These are phyloP conservation scores for Capillidium heterosporum DNA, from an alignment of 371 early-diverging fungal species.

Conservation along the genomic window DNA sequence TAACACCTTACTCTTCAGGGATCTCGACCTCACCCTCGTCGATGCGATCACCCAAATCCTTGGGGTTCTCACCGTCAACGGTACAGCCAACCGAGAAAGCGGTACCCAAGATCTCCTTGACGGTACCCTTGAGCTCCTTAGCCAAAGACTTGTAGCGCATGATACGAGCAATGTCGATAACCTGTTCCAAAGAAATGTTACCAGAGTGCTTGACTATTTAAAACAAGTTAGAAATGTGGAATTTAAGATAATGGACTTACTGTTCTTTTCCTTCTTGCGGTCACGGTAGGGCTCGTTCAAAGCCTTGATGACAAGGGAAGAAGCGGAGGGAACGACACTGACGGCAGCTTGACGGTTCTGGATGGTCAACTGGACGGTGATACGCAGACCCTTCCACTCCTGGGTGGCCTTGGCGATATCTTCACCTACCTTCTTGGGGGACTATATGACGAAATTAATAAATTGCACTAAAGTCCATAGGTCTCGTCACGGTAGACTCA, in stretches of 20 bases:
- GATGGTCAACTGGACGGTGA: slow-evolving; percentile 95
- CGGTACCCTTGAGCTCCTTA: slow-evolving; percentile 74
- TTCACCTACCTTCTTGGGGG: slow-evolving; percentile 99
- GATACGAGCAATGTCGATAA: slow-evolving; percentile 94
- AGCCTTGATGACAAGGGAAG: slow-evolving; percentile 96
- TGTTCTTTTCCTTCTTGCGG: slow-evolving; percentile 99
- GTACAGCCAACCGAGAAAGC: slow-evolving; percentile 94
- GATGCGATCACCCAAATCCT: slow-evolving; percentile 55
- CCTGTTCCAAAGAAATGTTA: slow-evolving; percentile 76
- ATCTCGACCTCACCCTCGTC: slow-evolving; percentile 70
- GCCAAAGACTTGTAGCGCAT: slow-evolving; percentile 90
- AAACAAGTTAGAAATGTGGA: background rate
- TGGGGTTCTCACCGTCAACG: slow-evolving; percentile 81
- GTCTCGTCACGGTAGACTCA: background rate
- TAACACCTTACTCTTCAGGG: slow-evolving; percentile 22
- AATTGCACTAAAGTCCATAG: no score
- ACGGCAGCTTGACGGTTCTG: slow-evolving; percentile 99
- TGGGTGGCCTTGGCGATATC: slow-evolving; percentile 99
- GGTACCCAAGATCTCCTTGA: slow-evolving; percentile 98
- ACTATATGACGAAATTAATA: no score
- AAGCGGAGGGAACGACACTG: slow-evolving; percentile 93
- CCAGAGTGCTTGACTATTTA: slow-evolving; percentile 73
- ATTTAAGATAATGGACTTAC: slow-evolving; percentile 18
- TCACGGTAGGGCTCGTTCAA: slow-evolving; percentile 98
- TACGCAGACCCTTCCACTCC: slow-evolving; percentile 97